Evolutionary conservation across 2,329 filamentous ascomycete genomes (phyloP).

Genomic region (Neobulgaria alba): DNA sequence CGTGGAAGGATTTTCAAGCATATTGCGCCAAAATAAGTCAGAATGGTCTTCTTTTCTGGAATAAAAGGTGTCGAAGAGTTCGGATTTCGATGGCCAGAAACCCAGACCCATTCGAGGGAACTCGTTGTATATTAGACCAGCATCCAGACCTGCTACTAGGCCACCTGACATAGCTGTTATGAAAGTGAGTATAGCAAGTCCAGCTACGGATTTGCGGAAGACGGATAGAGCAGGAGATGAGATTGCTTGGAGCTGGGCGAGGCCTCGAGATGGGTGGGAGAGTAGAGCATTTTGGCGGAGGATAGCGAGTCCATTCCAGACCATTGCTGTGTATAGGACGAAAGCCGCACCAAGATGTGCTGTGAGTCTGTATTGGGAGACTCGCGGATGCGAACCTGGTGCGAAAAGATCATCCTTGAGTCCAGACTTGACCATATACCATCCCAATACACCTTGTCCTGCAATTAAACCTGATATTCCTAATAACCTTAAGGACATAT

Average conservation of each 20-base stretch:
- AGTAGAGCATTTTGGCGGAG: conserved; percentile 69
- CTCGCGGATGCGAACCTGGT: conserved; percentile 80
- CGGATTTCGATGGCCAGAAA: conserved; percentile 68
- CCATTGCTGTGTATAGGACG: conserved; percentile 87
- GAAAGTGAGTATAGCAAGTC: conserved; percentile 70
- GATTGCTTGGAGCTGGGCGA: conserved; percentile 52
- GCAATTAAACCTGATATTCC: conserved; percentile 87
- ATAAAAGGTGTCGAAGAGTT: conserved; percentile 84
- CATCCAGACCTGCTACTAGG: conserved; percentile 89
- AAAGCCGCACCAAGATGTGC: conserved; percentile 88
- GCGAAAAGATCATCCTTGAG: conserved; percentile 93
- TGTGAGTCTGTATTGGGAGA: conserved; percentile 88
- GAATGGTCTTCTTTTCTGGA: conserved; percentile 66
- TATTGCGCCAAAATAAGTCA: conserved; percentile 94
- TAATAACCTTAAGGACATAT: conserved; percentile 67
- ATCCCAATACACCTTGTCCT: conserved; percentile 90
- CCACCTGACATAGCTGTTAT: conserved; percentile 87
- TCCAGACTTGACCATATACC: conserved; percentile 99
- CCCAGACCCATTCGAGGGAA: conserved; percentile 92
- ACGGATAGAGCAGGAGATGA: conserved; percentile 57
- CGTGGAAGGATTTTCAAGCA: conserved; percentile 91
- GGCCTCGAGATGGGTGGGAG: conserved; percentile 53
- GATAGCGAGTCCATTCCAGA: conserved; percentile 78
- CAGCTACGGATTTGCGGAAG: conserved; percentile 66
- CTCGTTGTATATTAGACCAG: conserved; percentile 96